Percentiles rank a stretch among this genome's conserved stretches.
Conservation (phyloP, 352 stramenopile species). For the Pythium grandisporangium region DNA sequence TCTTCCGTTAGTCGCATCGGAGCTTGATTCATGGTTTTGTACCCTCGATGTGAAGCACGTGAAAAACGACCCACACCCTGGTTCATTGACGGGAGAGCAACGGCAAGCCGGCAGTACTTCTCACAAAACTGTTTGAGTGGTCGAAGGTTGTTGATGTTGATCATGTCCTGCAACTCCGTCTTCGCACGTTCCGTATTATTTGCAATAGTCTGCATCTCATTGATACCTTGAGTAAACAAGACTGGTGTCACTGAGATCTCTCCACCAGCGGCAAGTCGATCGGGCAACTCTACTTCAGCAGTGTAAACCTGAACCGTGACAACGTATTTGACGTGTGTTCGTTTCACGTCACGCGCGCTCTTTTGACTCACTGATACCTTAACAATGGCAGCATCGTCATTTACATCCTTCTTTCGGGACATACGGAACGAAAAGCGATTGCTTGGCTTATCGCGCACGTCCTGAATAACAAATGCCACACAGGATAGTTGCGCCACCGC, state of each 20-base stretch:
- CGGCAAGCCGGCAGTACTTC: slow-evolving; percentile 63
- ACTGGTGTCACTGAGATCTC: slow-evolving; percentile 79
- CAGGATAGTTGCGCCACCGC: slow-evolving; percentile 73
- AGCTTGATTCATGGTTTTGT: slow-evolving; percentile 42
- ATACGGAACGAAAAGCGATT: slow-evolving; percentile 84
- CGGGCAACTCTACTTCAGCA: slow-evolving; percentile 63
- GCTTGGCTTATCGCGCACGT: slow-evolving; percentile 77
- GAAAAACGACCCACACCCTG: neutral
- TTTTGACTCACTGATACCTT: slow-evolving; percentile 74
- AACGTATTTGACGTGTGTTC: slow-evolving; percentile 73
- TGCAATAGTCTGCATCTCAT: slow-evolving; percentile 92
- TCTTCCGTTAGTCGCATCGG: slow-evolving; percentile 59
- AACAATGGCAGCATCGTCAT: slow-evolving; percentile 61
- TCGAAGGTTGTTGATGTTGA: slow-evolving; percentile 83
- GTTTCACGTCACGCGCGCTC: slow-evolving; percentile 29
- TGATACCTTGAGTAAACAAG: slow-evolving; percentile 90
- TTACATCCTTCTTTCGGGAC: slow-evolving; percentile 69
- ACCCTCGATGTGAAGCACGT: slow-evolving; percentile 23
- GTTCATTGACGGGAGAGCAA: slow-evolving; percentile 34
- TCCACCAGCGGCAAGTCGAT: slow-evolving; percentile 51
- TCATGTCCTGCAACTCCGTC: slow-evolving; percentile 84
- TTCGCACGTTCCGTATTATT: slow-evolving; percentile 87
- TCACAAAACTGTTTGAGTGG: slow-evolving; percentile 77
- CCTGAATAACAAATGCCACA: slow-evolving; percentile 81
- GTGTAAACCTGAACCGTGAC: slow-evolving; percentile 76